These are phyloP conservation scores for Alternaria sp. DNA, from an alignment of 2,329 filamentous ascomycete species.

Conservation along the genomic window DNA sequence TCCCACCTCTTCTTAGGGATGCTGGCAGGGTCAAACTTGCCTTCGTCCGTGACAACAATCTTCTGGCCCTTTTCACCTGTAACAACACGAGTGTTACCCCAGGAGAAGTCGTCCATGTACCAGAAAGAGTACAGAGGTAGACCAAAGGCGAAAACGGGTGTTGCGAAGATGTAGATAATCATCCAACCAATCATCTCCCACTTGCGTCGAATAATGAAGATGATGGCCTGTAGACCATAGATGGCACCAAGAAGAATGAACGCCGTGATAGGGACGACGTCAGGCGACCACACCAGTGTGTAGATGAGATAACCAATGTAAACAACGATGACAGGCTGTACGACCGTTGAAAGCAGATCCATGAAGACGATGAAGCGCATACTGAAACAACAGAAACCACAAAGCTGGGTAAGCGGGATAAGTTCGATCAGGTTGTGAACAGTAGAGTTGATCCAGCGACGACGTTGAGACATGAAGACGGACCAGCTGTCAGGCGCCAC, in stretches of 20 bases:
- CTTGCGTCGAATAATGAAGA: constrained; percentile 95
- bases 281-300: constrained; percentile 68
- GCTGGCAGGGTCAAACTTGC: constrained; percentile 91
- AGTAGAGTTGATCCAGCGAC: constrained; percentile 99
- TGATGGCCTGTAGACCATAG: constrained; percentile 95
- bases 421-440: constrained; percentile 98
- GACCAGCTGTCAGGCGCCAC: constrained; percentile 94
- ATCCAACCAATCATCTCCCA: constrained; percentile 99
- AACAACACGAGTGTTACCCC: constrained; percentile 98
- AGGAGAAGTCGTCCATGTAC: constrained; percentile 99
- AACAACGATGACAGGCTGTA: constrained; percentile 88
- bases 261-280: constrained; percentile 79
- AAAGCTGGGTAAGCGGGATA: constrained; percentile 90
- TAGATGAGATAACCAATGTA: constrained; percentile 93
- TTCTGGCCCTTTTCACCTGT: constrained; percentile 93
- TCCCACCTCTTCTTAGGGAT: constrained; percentile 99
- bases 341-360: constrained; percentile 88
- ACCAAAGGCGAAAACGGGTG: constrained; percentile 89
- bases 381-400: constrained; percentile 99
- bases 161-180: constrained; percentile 91
- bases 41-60: constrained; percentile 93
- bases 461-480: constrained; percentile 97
- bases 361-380: constrained; percentile 99
- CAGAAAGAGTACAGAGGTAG: constrained; percentile 96
- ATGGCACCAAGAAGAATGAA: constrained; percentile 94